Base-by-base conservation (phyloP, 2,329 filamentous ascomycete species). In the Proliferodiscus dingleyae region DNA sequence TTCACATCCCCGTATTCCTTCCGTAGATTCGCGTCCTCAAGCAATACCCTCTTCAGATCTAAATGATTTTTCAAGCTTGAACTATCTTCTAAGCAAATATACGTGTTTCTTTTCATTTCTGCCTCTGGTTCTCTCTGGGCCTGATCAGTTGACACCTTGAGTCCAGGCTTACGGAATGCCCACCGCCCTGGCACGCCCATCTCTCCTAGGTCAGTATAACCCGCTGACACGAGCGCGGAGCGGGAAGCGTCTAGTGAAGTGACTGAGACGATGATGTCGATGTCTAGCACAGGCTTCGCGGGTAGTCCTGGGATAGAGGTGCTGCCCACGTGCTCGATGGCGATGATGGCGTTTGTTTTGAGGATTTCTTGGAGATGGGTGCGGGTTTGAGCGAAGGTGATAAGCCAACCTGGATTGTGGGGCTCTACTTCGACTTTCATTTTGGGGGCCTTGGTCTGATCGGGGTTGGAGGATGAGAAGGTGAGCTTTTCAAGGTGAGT, bases 231-330 rank as follows among this genome's bases (percentile, higher is more conserved):
- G n/a, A 70, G 53, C 2, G 62, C 61, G 18, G 55, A 49, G 37
- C 63, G 59, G 3, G 58, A 58, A 5, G 53, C 23, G 5, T 58
- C 39, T 9, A 68, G 39, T 18, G 60, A 49, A 5, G 54, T 49
- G 11, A 53, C 55, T 26, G 24, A 11, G 6, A 78, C 64, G 3
- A 69, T 63, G 7, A 78, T 59, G 53, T 78, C 75, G 22, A 78
- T 65, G 55, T 78, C 75, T 37, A 78, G 72, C 37, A 77, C 61
- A 23, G 66, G 63, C 60, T 78, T 78, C 37, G 75, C 74, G 0
- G 71, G 64, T 3, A 78, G 66, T 6, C 60, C 62, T 0, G 71
- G 71, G 5, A 78, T 64, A 41, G 70, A 71, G 22, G 75, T 78
- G 10, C 72, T 76, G 21, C 75, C 75, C 24, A 70, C 64, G 54